phyloP scores from a whole-genome alignment of 192 early-diverging fungal genomes.

The Coemansia sp. region DNA sequence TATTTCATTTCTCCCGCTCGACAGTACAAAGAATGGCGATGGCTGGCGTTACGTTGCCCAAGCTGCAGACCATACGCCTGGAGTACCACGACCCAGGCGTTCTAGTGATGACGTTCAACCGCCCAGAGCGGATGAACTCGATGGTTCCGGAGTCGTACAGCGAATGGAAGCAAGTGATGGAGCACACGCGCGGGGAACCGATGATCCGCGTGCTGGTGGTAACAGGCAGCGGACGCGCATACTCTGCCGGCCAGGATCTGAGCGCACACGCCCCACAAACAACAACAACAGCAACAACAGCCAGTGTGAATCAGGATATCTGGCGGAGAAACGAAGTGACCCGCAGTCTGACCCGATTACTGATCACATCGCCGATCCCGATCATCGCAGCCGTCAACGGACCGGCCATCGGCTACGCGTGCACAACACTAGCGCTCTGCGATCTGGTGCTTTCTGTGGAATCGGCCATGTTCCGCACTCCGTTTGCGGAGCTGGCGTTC shows the following conservation, averaged over 20 bases:
- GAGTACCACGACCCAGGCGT: conserved; percentile 54
- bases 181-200: conserved; percentile 47
- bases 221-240: conserved; percentile 69
- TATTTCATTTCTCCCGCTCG: not conserved
- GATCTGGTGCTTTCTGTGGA: conserved; percentile 69
- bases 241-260: conserved; percentile 66
- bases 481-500: conserved; percentile 75
- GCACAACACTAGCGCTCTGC: conserved; percentile 66
- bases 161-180: conserved; percentile 65
- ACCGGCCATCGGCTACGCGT: conserved; percentile 68
- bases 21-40: not conserved
- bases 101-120: conserved; percentile 64
- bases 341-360: conserved; percentile 31
- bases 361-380: conserved; percentile 70
- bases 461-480: conserved; percentile 68
- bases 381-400: conserved; percentile 74
- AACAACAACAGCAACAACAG: conserved; percentile 1
- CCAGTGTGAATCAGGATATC: conserved; percentile 10
- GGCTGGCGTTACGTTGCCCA: conserved; percentile 4
- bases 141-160: conserved; percentile 58
- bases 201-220: conserved; percentile 61
- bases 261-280: not conserved
- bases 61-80: conserved; percentile 16
- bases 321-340: conserved; percentile 29
- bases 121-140: conserved; percentile 63